Evolutionary conservation across 2,329 filamentous ascomycete genomes (phyloP), one percentile per base, ranked within the genome.

Genomic region (Hypoxylon sp.): DNA sequence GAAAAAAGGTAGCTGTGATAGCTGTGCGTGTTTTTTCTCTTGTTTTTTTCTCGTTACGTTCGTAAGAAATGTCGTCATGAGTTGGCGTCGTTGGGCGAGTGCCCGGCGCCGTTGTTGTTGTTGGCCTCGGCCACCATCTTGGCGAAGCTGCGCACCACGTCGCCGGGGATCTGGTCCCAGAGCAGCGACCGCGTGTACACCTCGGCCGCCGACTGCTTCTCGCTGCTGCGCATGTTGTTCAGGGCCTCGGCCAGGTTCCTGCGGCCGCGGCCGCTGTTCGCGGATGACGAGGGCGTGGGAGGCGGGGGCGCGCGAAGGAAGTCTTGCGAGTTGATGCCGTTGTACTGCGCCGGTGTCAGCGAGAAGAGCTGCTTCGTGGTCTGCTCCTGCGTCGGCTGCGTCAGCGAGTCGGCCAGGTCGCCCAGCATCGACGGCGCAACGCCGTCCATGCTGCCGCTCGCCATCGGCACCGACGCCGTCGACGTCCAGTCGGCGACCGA

Each of bases 111-210:
- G 63, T 77, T 74, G 55, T 75, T 73, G 65, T 76, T 79, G 75
- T 82, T 88, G 76, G 84, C 88, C 71, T 95, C 90, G 64, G 89
- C 86, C 68, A 97, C 90, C 84, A 96, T 92, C 76, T 91, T 90
- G 69, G 90, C 91, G 79, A 98, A 98, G 73, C 94, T 92, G 67
- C 88, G 87, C 50, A 99, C 92, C 45, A 98, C 92, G 64, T 98
- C 92, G 67, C 87, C 84, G 11, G 95, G 93, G 68, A 98, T 93
- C 75, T 93, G 91, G 71, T 97, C 92, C 91, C 92, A 97, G 55
- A 98, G 86, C 60, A 98, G 83, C 62, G 92, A 96, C 55, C 94
- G 86, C 27, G 93, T 96, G 78, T 97, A 97, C 37, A 97, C 91
- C 69, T 97, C 92, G 55, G 93, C 90, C 43, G 88, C 89, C 48